phyloP scores from a whole-genome alignment of 441 rosid genomes.

The Gossypium aridum region DNA sequence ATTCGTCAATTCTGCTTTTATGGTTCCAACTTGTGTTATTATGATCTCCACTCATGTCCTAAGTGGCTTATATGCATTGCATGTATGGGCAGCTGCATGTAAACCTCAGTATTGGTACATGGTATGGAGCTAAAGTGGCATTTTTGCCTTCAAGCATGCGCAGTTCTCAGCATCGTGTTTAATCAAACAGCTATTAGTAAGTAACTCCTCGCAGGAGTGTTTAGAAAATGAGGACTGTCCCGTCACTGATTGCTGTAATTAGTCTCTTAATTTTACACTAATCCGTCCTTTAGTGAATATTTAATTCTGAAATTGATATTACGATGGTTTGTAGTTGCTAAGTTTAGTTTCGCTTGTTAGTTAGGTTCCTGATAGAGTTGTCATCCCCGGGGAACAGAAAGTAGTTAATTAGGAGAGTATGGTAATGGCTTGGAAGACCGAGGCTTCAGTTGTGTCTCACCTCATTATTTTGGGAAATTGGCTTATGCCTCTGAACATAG shows the following conservation, averaged over 20 bases:
- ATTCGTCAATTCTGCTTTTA: neutral
- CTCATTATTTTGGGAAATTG: neutral
- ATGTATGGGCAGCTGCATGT: neutral
- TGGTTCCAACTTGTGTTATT: neutral
- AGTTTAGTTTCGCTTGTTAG: neutral
- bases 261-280: neutral
- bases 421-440: neutral
- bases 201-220: neutral
- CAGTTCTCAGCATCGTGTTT: neutral
- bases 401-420: neutral
- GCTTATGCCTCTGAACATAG: neutral
- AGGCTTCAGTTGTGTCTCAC: neutral
- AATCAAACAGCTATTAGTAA: neutral
- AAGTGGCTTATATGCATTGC: neutral
- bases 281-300: neutral
- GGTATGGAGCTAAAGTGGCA: neutral
- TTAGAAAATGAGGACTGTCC: neutral
- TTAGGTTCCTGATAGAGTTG: neutral
- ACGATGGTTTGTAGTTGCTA: neutral
- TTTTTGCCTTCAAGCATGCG: neutral
- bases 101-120: neutral
- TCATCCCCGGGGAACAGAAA: too few species aligned
- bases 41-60: neutral
- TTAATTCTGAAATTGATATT: neutral
- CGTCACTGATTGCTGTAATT: neutral